These are phyloP conservation scores for Rosa lucieae DNA, from an alignment of 306 rosid genomes.

Conservation along the genomic window DNA sequence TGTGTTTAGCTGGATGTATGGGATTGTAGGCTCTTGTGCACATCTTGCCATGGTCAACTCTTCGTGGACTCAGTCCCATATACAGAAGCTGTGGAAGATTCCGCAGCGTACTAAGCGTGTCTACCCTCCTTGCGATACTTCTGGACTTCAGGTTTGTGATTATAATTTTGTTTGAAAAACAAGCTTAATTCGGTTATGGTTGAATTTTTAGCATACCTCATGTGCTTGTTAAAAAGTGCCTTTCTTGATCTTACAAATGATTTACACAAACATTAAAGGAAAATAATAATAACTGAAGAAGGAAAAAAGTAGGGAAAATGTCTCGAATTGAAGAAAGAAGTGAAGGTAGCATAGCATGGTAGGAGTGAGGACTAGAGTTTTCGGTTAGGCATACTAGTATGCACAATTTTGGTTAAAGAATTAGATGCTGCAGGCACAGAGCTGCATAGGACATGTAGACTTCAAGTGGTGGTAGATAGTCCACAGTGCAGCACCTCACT, in stretches of 20 bases:
- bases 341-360: background rate
- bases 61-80: constrained; percentile 89
- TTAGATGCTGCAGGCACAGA: background rate
- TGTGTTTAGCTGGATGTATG: constrained; percentile 76
- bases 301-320: background rate
- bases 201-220: background rate
- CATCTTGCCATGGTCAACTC: constrained; percentile 97
- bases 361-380: background rate
- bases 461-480: no score
- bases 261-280: background rate
- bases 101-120: constrained; percentile 71
- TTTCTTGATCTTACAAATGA: background rate
- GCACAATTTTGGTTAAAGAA: background rate
- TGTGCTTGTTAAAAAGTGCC: background rate
- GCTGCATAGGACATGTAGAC: background rate
- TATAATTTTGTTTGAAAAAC: background rate
- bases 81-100: constrained; percentile 77
- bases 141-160: constrained; percentile 76
- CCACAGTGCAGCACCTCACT: background rate
- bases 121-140: constrained; percentile 94
- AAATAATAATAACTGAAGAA: background rate
- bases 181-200: background rate
- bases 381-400: background rate
- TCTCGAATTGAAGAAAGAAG: background rate
- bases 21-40: constrained; percentile 78